phyloP scores from a whole-genome alignment of 2,329 filamentous ascomycete species.

The Parascedosporium putredinis region DNA sequence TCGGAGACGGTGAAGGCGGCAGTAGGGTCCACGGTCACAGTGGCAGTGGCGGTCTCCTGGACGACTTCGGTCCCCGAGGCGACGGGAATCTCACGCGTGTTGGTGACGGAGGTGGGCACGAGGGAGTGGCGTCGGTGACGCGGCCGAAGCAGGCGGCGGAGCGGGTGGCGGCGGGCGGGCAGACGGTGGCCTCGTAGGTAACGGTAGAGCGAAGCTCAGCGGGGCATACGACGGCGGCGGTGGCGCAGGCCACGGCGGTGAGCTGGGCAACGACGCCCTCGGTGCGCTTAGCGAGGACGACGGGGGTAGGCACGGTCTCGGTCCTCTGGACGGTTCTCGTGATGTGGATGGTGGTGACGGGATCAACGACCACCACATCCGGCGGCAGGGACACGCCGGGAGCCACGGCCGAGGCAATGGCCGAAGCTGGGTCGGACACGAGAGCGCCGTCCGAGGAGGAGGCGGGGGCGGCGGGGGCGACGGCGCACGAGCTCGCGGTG shows the following conservation, averaged over 20 bases:
- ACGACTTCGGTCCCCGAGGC: not conserved
- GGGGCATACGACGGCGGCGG: not conserved
- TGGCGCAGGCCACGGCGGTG: constrained; percentile 2
- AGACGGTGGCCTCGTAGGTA: constrained; percentile 3
- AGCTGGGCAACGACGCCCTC: not conserved
- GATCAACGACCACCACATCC: not conserved
- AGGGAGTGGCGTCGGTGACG: constrained; percentile 4
- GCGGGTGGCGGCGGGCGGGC: not conserved
- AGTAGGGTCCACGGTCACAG: not conserved
- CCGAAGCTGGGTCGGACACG: no score
- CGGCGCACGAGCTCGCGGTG: not conserved
- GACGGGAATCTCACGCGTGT: not conserved
- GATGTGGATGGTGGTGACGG: not conserved
- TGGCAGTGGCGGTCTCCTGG: not conserved
- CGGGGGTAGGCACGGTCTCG: not conserved
- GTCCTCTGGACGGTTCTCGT: not conserved
- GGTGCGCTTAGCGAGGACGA: not conserved
- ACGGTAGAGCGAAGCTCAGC: constrained; percentile 4
- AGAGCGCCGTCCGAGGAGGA: no score
- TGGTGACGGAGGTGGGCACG: not conserved
- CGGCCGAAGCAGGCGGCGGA: not conserved
- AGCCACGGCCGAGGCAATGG: no score
- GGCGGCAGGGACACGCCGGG: not conserved
- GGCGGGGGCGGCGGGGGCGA: not conserved
- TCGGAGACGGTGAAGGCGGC: not conserved